Evolutionary conservation across 2,329 filamentous ascomycete genomes (phyloP), one percentile per base, ranked within the genome.

Genomic region (Aspergillus thermomutatus): DNA sequence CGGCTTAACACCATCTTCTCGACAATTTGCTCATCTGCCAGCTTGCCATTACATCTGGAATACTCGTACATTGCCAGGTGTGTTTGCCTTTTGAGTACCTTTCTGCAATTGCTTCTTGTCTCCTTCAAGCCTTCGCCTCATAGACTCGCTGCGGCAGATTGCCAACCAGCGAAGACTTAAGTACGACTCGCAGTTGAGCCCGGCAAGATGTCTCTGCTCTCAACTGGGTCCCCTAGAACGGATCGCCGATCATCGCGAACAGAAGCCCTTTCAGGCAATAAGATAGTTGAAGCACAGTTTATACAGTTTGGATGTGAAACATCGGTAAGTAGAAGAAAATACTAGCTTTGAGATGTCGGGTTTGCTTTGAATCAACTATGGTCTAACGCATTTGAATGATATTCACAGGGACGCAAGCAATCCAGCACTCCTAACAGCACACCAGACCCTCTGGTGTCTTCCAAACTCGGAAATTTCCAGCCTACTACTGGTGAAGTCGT

Each of bases 401-500:
- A 25, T 45, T n/a, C 11, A 53, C 21, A 72, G 68, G 61, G 61
- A 48, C 56, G 60, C 27, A 72, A 71, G 51, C 66, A 69, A 54
- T 56, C 56, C 25, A 63, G 57, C 55, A 57, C 57, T 27, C 64
- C 63, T 45, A 66, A 63, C 28, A 64, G 65, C 50, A 59, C 66
- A 31, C 65, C 72, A 3, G 69, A 72, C 55, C 66, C 68, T 26
- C 54, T 73, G n/a, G 64, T 70, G 47, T 67, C 64, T 11, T 71
- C 69, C 14, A 76, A 70, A 43, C 61, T 73, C 52, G 72, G 69
- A 40, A 72, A 72, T 49, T 58, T 68, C 11, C 71, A 73, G 51
- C 60, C 61, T 40, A 53, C 60, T 9, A 47, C 59, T 31, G 58
- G 51, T 43, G 65, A 67, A 45, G 62, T 62, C 37, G 60, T 67